Conservation (phyloP, 176 grass and related monocot species). For the Saccharum officinarum region DNA sequence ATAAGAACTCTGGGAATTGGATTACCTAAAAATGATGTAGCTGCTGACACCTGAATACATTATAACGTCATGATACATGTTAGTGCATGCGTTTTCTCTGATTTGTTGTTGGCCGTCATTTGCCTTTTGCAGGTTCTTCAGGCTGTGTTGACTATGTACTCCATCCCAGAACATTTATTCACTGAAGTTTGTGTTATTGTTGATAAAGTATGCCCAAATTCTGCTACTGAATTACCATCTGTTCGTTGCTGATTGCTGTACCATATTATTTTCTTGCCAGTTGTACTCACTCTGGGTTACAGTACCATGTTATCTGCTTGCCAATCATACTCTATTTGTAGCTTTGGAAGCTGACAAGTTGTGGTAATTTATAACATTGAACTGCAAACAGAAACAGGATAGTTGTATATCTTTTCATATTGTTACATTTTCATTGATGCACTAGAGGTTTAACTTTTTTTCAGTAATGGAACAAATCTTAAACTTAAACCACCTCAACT, state of each 20-base stretch:
- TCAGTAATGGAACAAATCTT: not conserved
- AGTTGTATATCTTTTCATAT: not conserved
- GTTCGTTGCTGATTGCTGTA: not conserved
- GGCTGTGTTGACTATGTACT: constrained; percentile 67
- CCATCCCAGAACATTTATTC: constrained; percentile 73
- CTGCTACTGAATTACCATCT: not conserved
- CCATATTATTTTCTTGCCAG: not conserved
- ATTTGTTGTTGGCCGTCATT: constrained; percentile 13
- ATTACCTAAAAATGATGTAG: not conserved
- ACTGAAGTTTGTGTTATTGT: constrained; percentile 79
- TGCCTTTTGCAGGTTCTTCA: constrained; percentile 73
- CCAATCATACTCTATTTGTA: not conserved
- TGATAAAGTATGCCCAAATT: constrained; percentile 60
- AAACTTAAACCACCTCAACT: not conserved
- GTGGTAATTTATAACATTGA: not conserved
- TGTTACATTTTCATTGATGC: not conserved
- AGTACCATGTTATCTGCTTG: not conserved
- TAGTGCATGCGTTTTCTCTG: constrained; percentile 1
- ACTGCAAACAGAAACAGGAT: not conserved
- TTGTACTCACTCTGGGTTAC: not conserved
- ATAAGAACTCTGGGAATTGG: not conserved
- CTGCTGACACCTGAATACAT: not conserved
- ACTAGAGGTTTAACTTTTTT: not conserved
- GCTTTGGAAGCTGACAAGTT: not conserved
- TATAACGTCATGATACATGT: not conserved